A percentile compares a stretch with the other conserved stretches of the same genome.
These are phyloP conservation scores for Penicillium turbatum DNA, from an alignment of 495 filamentous ascomycete species.

Conservation along the genomic window DNA sequence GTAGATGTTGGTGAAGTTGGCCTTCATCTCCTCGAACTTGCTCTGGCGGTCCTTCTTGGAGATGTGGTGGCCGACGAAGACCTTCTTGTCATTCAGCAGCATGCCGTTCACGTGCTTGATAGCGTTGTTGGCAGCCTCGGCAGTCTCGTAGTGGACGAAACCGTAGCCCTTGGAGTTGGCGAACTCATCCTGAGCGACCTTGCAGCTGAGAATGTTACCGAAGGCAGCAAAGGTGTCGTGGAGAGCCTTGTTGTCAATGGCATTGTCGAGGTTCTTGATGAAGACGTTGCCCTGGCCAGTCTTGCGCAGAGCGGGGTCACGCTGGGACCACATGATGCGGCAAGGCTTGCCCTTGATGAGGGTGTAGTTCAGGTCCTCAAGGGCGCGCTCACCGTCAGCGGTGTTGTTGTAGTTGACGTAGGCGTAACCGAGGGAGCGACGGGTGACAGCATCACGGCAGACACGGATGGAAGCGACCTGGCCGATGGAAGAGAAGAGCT, in stretches of 20 bases:
- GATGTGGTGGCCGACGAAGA: constrained; percentile 98
- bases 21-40: constrained; percentile 99
- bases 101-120: constrained; percentile 99
- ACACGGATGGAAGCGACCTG: constrained; percentile 99
- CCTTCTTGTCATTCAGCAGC: constrained; percentile 99
- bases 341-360: constrained; percentile 97
- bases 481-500: constrained; percentile 99
- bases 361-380: constrained; percentile 99
- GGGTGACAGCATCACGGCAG: constrained; percentile 97
- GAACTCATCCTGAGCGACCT: constrained; percentile 96
- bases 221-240: constrained; percentile 99
- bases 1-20: constrained; percentile 99
- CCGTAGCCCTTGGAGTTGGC: constrained; percentile 97
- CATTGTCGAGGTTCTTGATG: constrained; percentile 99
- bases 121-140: constrained; percentile 90
- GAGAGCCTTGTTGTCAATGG: constrained; percentile 99
- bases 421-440: constrained; percentile 97
- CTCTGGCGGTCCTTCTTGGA: constrained; percentile 99
- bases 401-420: constrained; percentile 99
- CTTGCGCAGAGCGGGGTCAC: constrained; percentile 98
- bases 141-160: constrained; percentile 99
- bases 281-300: constrained; percentile 99
- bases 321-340: constrained; percentile 99
- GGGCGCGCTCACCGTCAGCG: constrained; percentile 90
- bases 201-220: constrained; percentile 98